Percentiles rank a stretch among this genome's conserved stretches.
These are phyloP conservation scores for Gamsiella multidivaricata DNA, from an alignment of 192 early-diverging fungal genomes.

Conservation along the genomic window DNA sequence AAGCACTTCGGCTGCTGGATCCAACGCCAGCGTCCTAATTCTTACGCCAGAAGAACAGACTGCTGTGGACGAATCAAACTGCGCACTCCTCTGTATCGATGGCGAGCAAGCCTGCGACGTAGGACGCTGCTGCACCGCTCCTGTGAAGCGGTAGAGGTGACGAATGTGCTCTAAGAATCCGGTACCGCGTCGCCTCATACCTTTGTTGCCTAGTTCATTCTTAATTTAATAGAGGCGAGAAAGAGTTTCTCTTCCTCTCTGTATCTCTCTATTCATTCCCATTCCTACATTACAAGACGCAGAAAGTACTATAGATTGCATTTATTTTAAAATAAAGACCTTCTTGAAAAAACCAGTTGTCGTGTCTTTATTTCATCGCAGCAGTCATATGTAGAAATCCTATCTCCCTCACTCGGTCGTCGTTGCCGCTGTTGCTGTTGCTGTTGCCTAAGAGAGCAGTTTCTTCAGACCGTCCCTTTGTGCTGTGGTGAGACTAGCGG, in stretches of 20 bases:
- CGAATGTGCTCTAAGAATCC: no score
- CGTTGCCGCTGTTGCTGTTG: no score
- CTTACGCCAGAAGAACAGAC: not conserved
- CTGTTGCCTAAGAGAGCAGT: conserved; percentile 28
- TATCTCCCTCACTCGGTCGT: no score
- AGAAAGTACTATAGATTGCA: no score
- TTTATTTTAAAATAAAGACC: no score
- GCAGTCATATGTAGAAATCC: no score
- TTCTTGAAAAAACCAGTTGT: no score
- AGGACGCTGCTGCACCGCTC: conserved; percentile 42
- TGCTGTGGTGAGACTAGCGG: conserved; percentile 68
- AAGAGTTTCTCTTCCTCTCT: conserved; percentile 6
- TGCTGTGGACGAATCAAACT: conserved; percentile 17
- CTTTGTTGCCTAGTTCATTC: no score
- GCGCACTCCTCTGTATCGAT: conserved; percentile 39
- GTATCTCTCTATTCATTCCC: no score
- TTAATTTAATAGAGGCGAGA: conserved; percentile 3
- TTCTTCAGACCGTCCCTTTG: conserved; percentile 76
- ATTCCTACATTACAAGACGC: no score
- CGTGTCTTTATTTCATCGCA: no score
- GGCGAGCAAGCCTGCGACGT: conserved; percentile 42
- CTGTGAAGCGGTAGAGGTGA: conserved; percentile 39
- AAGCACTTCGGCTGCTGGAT: not conserved
- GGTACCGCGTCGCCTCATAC: no score
- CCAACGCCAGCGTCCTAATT: not conserved